These are phyloP conservation scores for Vitis vinifera DNA, from an alignment of 164 flowering plant species.

Conservation along the genomic window DNA sequence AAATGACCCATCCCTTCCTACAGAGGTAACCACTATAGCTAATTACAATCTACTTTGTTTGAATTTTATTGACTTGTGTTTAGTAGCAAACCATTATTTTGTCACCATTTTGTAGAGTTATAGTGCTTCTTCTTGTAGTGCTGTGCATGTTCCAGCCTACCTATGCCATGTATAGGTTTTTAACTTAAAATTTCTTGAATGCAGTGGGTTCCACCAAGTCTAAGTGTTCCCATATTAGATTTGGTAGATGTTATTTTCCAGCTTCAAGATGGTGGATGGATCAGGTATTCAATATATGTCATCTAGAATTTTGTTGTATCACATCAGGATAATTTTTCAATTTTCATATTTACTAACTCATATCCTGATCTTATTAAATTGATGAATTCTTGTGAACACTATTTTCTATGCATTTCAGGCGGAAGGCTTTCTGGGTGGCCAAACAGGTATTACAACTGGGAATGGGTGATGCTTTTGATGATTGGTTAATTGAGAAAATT, in stretches of 20 bases:
- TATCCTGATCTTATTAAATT: neutral
- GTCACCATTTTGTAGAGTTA: neutral
- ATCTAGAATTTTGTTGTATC: neutral
- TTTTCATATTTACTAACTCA: constrained; percentile 3
- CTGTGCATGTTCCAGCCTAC: neutral
- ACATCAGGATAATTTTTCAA: neutral
- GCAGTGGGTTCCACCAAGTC: constrained; percentile 97
- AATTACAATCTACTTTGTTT: neutral
- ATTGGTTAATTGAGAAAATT: constrained; percentile 94
- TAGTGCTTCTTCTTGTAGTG: neutral
- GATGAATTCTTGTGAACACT: constrained; percentile 6
- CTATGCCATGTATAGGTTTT: constrained; percentile 1
- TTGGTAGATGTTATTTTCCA: constrained; percentile 94
- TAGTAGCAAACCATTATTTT: too few relatives aligned
- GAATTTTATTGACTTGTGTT: too few relatives aligned
- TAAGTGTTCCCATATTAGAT: constrained; percentile 82
- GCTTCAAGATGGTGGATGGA: constrained; percentile 99
- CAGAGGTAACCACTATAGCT: constrained; percentile 51
- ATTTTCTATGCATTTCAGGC: constrained; percentile 39
- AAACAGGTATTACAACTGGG: constrained; percentile 98
- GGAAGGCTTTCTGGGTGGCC: constrained; percentile 96
- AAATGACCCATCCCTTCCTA: constrained; percentile 65
- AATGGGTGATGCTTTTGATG: constrained; percentile 99
- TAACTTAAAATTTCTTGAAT: constrained; percentile 10
- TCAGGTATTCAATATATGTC: constrained; percentile 58